A percentile compares a stretch with the other conserved stretches of the same genome.
Conservation (phyloP, 2,329 filamentous ascomycete species). For the Pyrenophora teres region DNA sequence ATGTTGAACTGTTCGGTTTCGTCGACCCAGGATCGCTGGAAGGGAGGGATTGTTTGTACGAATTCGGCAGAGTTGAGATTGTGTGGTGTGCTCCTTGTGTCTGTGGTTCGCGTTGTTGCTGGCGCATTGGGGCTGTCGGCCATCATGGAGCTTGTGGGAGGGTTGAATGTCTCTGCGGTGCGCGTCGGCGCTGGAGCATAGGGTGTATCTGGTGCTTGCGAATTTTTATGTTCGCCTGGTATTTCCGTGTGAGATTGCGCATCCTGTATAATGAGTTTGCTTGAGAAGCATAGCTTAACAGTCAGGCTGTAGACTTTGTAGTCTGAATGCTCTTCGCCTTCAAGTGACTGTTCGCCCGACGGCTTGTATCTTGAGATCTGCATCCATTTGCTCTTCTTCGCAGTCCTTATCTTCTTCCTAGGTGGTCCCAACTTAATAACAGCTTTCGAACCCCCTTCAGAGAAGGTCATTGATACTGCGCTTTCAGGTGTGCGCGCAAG, state of each 20-base stretch:
- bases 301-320: constrained; percentile 11
- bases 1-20: constrained; percentile 27
- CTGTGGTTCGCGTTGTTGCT: neutral
- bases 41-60: constrained; percentile 4
- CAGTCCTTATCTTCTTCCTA: neutral
- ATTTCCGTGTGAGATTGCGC: neutral
- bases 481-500: neutral
- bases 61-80: constrained; percentile 2
- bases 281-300: constrained; percentile 18
- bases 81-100: neutral
- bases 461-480: neutral
- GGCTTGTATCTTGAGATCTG: constrained; percentile 8
- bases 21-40: constrained; percentile 24
- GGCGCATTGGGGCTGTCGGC: neutral
- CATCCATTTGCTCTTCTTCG: neutral
- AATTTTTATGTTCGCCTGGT: neutral
- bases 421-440: neutral
- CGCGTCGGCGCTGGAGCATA: neutral
- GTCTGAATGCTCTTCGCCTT: neutral
- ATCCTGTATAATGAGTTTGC: constrained; percentile 6
- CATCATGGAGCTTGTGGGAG: neutral
- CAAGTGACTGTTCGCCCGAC: neutral
- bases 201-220: neutral
- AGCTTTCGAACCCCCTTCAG: neutral
- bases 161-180: neutral